phyloP scores from a whole-genome alignment of 805 yeast species.

The Nakazawaea peltata region DNA sequence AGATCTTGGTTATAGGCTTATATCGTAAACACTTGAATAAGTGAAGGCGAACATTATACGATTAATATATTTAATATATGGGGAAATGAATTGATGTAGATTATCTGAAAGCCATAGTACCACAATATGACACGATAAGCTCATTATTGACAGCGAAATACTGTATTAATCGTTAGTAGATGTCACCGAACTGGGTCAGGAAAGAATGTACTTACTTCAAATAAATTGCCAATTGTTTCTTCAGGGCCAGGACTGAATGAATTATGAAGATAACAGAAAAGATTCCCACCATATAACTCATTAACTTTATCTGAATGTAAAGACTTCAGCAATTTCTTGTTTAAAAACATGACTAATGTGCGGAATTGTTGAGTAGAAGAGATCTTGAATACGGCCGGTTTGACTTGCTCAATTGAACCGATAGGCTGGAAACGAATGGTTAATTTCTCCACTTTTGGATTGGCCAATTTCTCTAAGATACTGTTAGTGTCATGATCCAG shows the following conservation, averaged over 20 bases:
- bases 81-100: neutral
- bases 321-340: slow-evolving; percentile 26
- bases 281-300: slow-evolving; percentile 11
- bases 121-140: slow-evolving; percentile 36
- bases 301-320: slow-evolving; percentile 2
- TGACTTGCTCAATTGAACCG: slow-evolving; percentile 45
- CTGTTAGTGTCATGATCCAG: slow-evolving; percentile 17
- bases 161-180: slow-evolving; percentile 7
- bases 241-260: slow-evolving; percentile 39
- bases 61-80: no score
- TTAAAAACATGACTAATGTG: slow-evolving; percentile 36
- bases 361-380: slow-evolving; percentile 37
- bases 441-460: slow-evolving; percentile 22
- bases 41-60: no score
- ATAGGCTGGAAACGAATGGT: slow-evolving; percentile 51
- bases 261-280: slow-evolving; percentile 36
- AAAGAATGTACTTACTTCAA: slow-evolving; percentile 13
- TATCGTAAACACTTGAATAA: no score
- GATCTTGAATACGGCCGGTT: slow-evolving; percentile 43
- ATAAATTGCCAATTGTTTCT: slow-evolving; percentile 30
- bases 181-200: neutral
- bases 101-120: slow-evolving; percentile 38
- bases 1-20: neutral
- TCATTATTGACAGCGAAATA: slow-evolving; percentile 30
- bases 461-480: slow-evolving; percentile 10